Evolutionary conservation across 306 rosid genomes (phyloP).

Genomic region (Malus asiatica): DNA sequence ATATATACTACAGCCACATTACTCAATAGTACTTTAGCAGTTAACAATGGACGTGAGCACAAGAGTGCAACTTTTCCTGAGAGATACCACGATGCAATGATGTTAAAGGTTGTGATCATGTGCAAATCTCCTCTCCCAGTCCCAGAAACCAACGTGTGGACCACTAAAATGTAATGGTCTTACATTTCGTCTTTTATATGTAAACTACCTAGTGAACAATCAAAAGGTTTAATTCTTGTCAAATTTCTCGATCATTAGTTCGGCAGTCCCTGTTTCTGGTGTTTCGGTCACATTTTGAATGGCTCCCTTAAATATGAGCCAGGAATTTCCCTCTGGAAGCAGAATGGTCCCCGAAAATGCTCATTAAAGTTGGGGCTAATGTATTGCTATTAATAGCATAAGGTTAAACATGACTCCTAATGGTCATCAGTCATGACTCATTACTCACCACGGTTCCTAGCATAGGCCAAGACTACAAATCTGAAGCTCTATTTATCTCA

Average conservation of each 20-base stretch:
- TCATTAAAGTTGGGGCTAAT: neutral
- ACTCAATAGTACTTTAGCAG: neutral
- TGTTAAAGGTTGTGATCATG: neutral
- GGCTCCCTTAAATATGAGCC: too few relatives aligned
- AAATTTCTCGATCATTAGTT: too few relatives aligned
- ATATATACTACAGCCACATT: neutral
- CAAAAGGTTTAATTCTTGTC: too few relatives aligned
- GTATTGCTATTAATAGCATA: too few relatives aligned
- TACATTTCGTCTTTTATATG: too few relatives aligned
- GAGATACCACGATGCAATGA: neutral
- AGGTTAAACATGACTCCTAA: too few relatives aligned
- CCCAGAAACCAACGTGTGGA: neutral
- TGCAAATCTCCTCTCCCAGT: neutral
- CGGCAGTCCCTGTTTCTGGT: too few relatives aligned
- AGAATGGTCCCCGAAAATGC: too few relatives aligned
- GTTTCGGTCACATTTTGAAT: too few relatives aligned
- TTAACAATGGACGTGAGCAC: neutral
- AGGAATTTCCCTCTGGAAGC: neutral
- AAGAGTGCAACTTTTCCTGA: neutral
- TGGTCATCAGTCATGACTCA: neutral
- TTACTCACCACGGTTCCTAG: neutral
- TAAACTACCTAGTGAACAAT: neutral
- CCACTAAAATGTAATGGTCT: neutral
- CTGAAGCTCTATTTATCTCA: too few relatives aligned
- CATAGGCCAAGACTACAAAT: neutral